Percentiles rank a stretch among this genome's conserved stretches.
phyloP scores from a whole-genome alignment of 495 filamentous ascomycete species.

The Polyplosphaeria fusca region DNA sequence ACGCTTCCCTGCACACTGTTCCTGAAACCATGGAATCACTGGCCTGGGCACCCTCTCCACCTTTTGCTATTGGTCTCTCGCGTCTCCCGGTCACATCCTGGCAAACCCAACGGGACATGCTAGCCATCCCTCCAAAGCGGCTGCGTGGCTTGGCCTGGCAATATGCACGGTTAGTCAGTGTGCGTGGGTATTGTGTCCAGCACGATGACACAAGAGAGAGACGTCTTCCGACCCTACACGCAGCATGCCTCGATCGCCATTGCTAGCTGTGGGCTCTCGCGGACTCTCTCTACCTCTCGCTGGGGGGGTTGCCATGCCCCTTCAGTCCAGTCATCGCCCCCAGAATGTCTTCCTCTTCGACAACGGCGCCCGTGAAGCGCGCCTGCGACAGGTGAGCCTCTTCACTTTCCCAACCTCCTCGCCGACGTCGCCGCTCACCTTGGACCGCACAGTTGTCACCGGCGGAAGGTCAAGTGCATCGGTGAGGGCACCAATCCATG shows the following conservation, averaged over 20 bases:
- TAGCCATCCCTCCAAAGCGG: slow-evolving; percentile 18
- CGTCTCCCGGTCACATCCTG: slow-evolving; percentile 3
- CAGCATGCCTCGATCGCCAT: slow-evolving; percentile 11
- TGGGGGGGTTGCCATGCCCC: not conserved
- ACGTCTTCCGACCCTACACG: slow-evolving; percentile 2
- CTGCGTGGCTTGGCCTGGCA: slow-evolving; percentile 6
- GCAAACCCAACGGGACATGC: slow-evolving; percentile 15
- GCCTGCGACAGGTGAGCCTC: slow-evolving; percentile 35
- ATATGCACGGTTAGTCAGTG: slow-evolving; percentile 16
- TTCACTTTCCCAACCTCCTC: not conserved
- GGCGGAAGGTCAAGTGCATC: slow-evolving; percentile 74
- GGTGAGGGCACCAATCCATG: slow-evolving; percentile 65
- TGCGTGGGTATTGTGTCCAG: slow-evolving; percentile 14
- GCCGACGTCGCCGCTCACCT: not conserved
- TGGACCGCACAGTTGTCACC: slow-evolving; percentile 55
- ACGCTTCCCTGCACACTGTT: slow-evolving; percentile 3
- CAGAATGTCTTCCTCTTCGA: slow-evolving; percentile 20
- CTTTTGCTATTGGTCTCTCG: slow-evolving; percentile 9
- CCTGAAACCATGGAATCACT: slow-evolving; percentile 9
- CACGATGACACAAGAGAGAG: slow-evolving; percentile 29
- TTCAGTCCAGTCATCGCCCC: not conserved
- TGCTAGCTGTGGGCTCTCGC: slow-evolving; percentile 13
- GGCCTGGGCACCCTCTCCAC: slow-evolving; percentile 8
- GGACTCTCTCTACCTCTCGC: slow-evolving; percentile 11
- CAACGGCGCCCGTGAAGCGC: slow-evolving; percentile 29